Conservation (phyloP, 495 filamentous ascomycete genomes). For the Astrocystis sublimbata region DNA sequence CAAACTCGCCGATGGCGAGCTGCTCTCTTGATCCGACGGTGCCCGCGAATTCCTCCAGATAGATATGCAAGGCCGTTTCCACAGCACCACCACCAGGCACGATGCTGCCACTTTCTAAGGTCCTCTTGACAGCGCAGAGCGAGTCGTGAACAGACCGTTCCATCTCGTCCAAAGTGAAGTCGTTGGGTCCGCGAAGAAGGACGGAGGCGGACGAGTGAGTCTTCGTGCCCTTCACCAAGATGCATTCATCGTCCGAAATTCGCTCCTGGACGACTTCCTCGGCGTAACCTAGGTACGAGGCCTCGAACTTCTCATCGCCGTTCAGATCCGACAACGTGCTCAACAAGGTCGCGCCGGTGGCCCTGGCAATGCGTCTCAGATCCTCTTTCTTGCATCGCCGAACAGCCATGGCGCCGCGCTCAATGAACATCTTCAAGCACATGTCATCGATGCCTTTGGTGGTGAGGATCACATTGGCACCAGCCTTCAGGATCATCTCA, state of each 20-base stretch:
- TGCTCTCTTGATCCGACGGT: slow-evolving; percentile 97
- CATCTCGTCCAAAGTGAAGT: slow-evolving; percentile 98
- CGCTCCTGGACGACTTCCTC: slow-evolving; percentile 96
- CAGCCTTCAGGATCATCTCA: slow-evolving; percentile 96
- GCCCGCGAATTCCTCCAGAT: slow-evolving; percentile 98
- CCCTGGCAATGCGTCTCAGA: slow-evolving; percentile 90
- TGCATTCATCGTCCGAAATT: slow-evolving; percentile 98
- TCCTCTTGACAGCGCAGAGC: slow-evolving; percentile 93
- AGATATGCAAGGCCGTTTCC: slow-evolving; percentile 98
- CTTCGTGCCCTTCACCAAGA: slow-evolving; percentile 94
- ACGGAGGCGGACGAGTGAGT: slow-evolving; percentile 91
- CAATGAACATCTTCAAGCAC: slow-evolving; percentile 89
- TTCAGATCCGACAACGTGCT: slow-evolving; percentile 94
- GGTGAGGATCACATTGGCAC: slow-evolving; percentile 93
- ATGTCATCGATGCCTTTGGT: slow-evolving; percentile 99
- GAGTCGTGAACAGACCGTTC: slow-evolving; percentile 97
- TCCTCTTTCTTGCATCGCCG: slow-evolving; percentile 99
- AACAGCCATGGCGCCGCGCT: slow-evolving; percentile 94
- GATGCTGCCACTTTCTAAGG: slow-evolving; percentile 93
- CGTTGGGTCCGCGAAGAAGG: slow-evolving; percentile 93
- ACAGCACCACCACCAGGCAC: slow-evolving; percentile 96
- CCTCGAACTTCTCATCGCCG: slow-evolving; percentile 95
- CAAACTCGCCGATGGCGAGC: slow-evolving; percentile 96
- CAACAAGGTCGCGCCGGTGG: slow-evolving; percentile 89
- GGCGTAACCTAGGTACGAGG: slow-evolving; percentile 81